Base-by-base conservation (phyloP, 2,329 filamentous ascomycete species). In the Ustilaginoidea virens region DNA sequence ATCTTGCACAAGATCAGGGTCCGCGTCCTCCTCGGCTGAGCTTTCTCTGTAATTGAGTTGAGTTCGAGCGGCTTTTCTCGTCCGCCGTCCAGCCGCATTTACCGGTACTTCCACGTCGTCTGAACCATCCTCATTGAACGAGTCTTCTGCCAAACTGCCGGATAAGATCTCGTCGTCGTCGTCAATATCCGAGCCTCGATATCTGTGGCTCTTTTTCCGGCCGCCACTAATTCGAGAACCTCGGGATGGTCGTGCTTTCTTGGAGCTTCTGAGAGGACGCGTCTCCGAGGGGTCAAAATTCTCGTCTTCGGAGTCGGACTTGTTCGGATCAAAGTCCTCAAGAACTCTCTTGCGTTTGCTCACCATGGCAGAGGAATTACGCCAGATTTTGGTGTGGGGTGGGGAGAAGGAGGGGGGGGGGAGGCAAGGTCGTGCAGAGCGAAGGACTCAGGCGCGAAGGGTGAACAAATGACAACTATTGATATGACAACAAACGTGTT, bases 251-350 rank as follows among this genome's bases (percentile, higher is more conserved):
- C 58, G 56, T 5, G 53, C 42, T 30, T 59, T 61, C 38, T 59
- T 64, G 31, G 49, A 49, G 34, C 36, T 50, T 33, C 55, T 55
- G 10, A 52, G 52, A 11, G 62, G 53, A 17, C 55, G 52, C 16
- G 52, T 56, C 39, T 63, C 59, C 14, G 48, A 45, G 11, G 71
- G 71, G 33, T 73, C 65, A 42, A 77, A 78, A 47, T 74, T 74
- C 38, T 72, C 69, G 44, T 78, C 73, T 28, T 72, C 65, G 2
- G 73, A 60, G 39, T 78, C 73, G 28, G 73, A 77, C 45, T 72
- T 66, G 47, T 75, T 76, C 3, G 68, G 69, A 47, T 78, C 73
- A 39, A 76, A 77, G 31, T 61, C 59, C 37, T 70, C 63, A 31
- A 71, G 51, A 33, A 59, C 59, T 37, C 63, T 56, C 59, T 74